Conservation (phyloP, 306 rosid genomes). For the Lotus japonicus region DNA sequence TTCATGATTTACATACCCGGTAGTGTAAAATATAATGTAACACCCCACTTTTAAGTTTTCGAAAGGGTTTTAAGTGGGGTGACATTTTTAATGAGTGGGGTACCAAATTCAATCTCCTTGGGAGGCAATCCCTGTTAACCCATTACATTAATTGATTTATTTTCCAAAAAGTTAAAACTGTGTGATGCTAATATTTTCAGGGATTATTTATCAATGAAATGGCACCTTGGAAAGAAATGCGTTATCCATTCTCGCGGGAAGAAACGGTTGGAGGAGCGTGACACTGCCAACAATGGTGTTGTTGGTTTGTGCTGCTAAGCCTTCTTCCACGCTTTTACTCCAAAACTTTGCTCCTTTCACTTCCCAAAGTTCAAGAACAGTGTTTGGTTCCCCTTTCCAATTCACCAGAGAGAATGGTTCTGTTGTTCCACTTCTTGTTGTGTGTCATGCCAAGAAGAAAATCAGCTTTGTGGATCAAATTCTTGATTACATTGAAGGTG, state of each 20-base stretch:
- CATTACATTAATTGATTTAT: no score
- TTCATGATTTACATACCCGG: no score
- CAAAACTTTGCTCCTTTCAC: conserved; percentile 16
- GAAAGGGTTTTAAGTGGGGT: no score
- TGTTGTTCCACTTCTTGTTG: conserved; percentile 4
- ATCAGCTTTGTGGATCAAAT: conserved; percentile 68
- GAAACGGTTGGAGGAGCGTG: conserved; percentile 48
- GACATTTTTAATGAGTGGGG: no score
- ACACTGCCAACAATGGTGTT: conserved; percentile 45
- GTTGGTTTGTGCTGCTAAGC: conserved; percentile 38
- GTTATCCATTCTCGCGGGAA: conserved; percentile 46
- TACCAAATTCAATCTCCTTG: no score
- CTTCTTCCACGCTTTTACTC: conserved; percentile 34
- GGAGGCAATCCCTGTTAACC: no score
- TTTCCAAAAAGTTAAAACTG: no score
- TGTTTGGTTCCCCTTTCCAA: conserved; percentile 20
- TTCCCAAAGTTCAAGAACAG: conserved; percentile 23
- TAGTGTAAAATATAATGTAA: no score
- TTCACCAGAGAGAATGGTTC: conserved; percentile 14
- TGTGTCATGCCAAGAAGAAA: conserved; percentile 77
- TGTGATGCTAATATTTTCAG: neutral
- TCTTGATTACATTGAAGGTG: conserved; percentile 94
- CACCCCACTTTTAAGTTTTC: no score
- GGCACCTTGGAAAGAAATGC: conserved; percentile 16
- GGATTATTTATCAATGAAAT: neutral